phyloP scores from a whole-genome alignment of 768 basidiomycete species.

The Flagelloscypha sp. region DNA sequence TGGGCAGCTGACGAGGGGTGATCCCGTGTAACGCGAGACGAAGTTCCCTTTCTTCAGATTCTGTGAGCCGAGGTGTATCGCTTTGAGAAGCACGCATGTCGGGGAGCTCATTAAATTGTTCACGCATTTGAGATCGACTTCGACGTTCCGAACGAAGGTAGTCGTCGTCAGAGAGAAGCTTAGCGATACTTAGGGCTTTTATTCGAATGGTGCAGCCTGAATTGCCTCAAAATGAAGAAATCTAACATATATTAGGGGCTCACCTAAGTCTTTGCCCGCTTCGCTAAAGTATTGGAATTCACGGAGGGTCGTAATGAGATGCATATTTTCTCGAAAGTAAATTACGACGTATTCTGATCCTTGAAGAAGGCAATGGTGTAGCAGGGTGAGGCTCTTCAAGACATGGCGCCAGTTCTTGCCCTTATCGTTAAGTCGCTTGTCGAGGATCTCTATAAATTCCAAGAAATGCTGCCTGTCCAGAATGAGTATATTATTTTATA shows the following conservation, averaged over 20 bases:
- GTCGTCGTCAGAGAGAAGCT: constrained; percentile 53
- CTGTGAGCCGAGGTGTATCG: constrained; percentile 6
- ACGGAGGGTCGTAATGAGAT: constrained; percentile 73
- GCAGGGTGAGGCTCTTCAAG: constrained; percentile 65
- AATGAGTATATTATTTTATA: too few relatives aligned
- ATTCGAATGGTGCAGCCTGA: constrained; percentile 74
- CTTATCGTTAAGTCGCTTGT: constrained; percentile 73
- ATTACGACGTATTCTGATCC: constrained; percentile 75
- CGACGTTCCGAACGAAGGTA: constrained; percentile 55
- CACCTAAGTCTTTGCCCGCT: constrained; percentile 64
- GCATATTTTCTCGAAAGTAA: constrained; percentile 71
- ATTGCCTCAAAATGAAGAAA: too few relatives aligned
- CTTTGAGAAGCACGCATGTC: constrained; percentile 15
- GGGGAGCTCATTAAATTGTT: constrained; percentile 53
- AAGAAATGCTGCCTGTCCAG: constrained; percentile 60
- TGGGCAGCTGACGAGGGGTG: too few relatives aligned
- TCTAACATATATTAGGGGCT: too few relatives aligned
- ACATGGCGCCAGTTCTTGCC: constrained; percentile 82
- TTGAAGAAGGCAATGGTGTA: constrained; percentile 70
- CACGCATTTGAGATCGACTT: constrained; percentile 58
- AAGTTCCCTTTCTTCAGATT: constrained; percentile 8
- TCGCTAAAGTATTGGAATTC: constrained; percentile 75
- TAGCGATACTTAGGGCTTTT: constrained; percentile 76
- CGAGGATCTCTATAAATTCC: constrained; percentile 79
- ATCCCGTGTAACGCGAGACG: constrained; percentile 31